Conservation (phyloP, 2,329 filamentous ascomycete genomes). For the Ophiostoma himal-ulmi region DNA sequence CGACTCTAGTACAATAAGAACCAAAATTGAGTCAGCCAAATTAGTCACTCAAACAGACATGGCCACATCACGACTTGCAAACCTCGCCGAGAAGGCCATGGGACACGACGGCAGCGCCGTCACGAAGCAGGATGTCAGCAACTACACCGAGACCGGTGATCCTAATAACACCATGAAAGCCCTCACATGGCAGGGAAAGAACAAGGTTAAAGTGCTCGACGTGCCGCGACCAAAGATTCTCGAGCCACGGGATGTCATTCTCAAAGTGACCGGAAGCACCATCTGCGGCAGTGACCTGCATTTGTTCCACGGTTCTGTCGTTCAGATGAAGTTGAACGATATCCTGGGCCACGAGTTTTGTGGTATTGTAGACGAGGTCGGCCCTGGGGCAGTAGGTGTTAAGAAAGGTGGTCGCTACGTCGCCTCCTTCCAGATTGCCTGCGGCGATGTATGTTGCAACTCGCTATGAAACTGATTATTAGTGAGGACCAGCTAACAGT, state of each 20-base stretch:
- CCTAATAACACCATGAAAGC: slow-evolving; percentile 67
- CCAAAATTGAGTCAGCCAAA: too few relatives aligned
- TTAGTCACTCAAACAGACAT: not conserved
- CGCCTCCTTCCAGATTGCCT: slow-evolving; percentile 80
- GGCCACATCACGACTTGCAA: slow-evolving; percentile 13
- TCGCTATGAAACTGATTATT: not conserved
- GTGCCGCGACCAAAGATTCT: slow-evolving; percentile 65
- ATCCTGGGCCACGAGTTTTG: slow-evolving; percentile 62
- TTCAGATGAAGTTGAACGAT: slow-evolving; percentile 58
- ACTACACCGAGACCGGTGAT: slow-evolving; percentile 45
- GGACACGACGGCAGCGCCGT: slow-evolving; percentile 15
- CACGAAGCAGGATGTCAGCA: slow-evolving; percentile 64
- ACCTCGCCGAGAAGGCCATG: slow-evolving; percentile 3
- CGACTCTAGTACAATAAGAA: too few relatives aligned
- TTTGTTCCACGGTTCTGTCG: slow-evolving; percentile 49
- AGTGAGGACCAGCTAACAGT: not conserved
- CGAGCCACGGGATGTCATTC: slow-evolving; percentile 69
- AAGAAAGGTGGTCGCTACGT: slow-evolving; percentile 65
- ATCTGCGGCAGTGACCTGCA: slow-evolving; percentile 56
- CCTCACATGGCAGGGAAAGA: slow-evolving; percentile 75
- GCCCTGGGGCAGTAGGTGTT: slow-evolving; percentile 48
- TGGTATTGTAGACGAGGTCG: slow-evolving; percentile 51
- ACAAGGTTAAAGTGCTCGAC: slow-evolving; percentile 66
- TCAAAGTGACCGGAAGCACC: slow-evolving; percentile 65
- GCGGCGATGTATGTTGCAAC: slow-evolving; percentile 37